phyloP scores from a whole-genome alignment of 2,329 filamentous ascomycete genomes.

The Lachnellula occidentalis region DNA sequence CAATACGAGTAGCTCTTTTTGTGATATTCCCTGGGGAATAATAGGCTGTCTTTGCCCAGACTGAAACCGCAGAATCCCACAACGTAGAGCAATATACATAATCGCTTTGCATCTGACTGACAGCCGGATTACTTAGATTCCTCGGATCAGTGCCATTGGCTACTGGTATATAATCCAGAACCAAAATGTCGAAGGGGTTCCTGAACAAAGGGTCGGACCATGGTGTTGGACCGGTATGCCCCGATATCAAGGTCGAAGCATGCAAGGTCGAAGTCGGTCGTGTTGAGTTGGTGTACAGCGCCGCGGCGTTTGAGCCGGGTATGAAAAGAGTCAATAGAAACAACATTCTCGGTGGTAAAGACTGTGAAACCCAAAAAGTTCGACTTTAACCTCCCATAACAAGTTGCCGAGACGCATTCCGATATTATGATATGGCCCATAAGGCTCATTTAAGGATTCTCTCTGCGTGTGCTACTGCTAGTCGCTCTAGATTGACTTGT shows the following conservation, averaged over 20 bases:
- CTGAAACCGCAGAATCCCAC: background rate
- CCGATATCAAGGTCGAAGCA: background rate
- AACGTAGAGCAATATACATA: background rate
- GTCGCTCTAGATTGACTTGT: too few relatives aligned
- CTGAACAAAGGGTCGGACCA: background rate
- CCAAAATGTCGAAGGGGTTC: background rate
- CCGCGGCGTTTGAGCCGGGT: background rate
- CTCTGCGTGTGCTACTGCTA: too few relatives aligned
- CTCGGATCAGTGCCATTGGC: background rate
- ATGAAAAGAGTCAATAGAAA: background rate
- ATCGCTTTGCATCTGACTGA: background rate
- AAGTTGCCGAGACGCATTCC: background rate
- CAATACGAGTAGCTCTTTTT: background rate
- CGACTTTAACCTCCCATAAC: background rate
- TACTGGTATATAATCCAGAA: background rate
- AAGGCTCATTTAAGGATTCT: background rate
- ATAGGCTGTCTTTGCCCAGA: background rate
- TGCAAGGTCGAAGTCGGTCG: background rate
- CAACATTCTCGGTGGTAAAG: background rate
- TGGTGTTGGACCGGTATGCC: background rate
- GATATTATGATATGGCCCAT: background rate
- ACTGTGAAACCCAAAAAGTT: background rate
- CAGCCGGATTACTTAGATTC: background rate
- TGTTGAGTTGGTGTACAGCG: background rate
- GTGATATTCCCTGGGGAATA: background rate